A percentile compares a stretch with the other conserved stretches of the same genome.
These are phyloP conservation scores for Draba incana DNA, from an alignment of 345 rosid species.

Conservation along the genomic window DNA sequence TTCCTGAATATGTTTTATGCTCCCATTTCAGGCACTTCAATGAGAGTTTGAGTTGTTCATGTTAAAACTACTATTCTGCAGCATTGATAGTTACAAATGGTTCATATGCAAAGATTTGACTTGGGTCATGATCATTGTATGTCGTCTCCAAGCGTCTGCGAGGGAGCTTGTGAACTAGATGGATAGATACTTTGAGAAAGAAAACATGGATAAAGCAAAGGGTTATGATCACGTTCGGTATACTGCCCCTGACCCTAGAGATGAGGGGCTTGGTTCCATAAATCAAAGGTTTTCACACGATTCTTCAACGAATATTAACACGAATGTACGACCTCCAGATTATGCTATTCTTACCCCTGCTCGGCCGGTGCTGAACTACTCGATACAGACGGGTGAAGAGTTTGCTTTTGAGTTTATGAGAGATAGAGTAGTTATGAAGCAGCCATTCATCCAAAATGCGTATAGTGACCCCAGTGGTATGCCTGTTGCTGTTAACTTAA, in stretches of 20 bases:
- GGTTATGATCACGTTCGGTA: slow-evolving; percentile 42
- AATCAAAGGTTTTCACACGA: slow-evolving; percentile 41
- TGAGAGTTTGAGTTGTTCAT: slow-evolving; percentile 36
- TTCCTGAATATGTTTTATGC: slow-evolving; percentile 17
- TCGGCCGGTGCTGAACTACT: slow-evolving; percentile 46
- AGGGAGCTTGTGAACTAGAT: slow-evolving; percentile 33
- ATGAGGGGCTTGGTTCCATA: slow-evolving; percentile 37
- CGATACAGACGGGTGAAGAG: slow-evolving; percentile 48
- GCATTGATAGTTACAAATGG: slow-evolving; percentile 7
- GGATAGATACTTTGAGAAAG: slow-evolving; percentile 33
- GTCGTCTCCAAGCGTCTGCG: slow-evolving; percentile 27
- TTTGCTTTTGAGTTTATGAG: slow-evolving; percentile 46
- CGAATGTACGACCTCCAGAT: slow-evolving; percentile 43
- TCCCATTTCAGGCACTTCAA: slow-evolving; percentile 31
- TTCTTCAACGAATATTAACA: slow-evolving; percentile 31
- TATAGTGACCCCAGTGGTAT: slow-evolving; percentile 34
- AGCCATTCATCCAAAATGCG: slow-evolving; percentile 36
- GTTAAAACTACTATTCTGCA: slow-evolving; percentile 12
- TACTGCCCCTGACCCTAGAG: slow-evolving; percentile 34
- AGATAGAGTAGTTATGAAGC: slow-evolving; percentile 38
- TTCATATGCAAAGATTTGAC: slow-evolving; percentile 30
- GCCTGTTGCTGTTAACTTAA: slow-evolving; percentile 41
- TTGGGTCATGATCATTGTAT: slow-evolving; percentile 32
- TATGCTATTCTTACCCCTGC: slow-evolving; percentile 36
- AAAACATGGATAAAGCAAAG: slow-evolving; percentile 42